Evolutionary conservation across 2,329 filamentous ascomycete species (phyloP), one percentile per base, ranked within the genome.

Genomic region (Davidsoniella neocaledoniae): DNA sequence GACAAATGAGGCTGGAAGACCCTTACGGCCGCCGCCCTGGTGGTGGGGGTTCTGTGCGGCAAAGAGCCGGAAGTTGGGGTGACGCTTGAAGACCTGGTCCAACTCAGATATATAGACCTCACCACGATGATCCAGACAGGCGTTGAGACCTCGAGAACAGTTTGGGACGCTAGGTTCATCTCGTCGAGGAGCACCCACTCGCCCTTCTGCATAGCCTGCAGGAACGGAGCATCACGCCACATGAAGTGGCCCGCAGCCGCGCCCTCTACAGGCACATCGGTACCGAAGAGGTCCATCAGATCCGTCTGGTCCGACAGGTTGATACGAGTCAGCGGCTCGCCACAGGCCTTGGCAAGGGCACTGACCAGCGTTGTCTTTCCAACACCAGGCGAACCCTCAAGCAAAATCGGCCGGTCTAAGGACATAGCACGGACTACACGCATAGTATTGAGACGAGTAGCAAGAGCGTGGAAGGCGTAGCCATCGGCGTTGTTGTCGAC

Each of bases 241-340:
- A 85, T 82, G 60, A 98, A 98, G 53, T 85, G 83, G 1, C 91
- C 91, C 6, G 87, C 83, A 58, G 84, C 79, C 1, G 83, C 86
- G n/a, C 87, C 88, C 65, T 96, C 91, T 3, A 94, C 80, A 0
- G 91, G 91, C 6, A 94, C 86, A 66, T 98, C 91, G 0, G 90
- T 94, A 53, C 91, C 91, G 62, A 98, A 98, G 1, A 98, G 70
- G 62, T 98, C 91, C 75, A 96, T 95, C 46, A 98, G 68, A 63
- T 98, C 91, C 0, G 93, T 98, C 65, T 98, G 91, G 58, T 98
- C 91, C 0, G 91, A 96, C 53, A 99, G 70, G 60, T 99, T 99
- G 65, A 99, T 95, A 58, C 91, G 77, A 0, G 87, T 94, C 55
- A 99, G 67, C 6, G 84, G 82, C 54, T 81, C 81, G 4, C 88